phyloP scores from a whole-genome alignment of 2,329 filamentous ascomycete species.

The Alternaria sp. region DNA sequence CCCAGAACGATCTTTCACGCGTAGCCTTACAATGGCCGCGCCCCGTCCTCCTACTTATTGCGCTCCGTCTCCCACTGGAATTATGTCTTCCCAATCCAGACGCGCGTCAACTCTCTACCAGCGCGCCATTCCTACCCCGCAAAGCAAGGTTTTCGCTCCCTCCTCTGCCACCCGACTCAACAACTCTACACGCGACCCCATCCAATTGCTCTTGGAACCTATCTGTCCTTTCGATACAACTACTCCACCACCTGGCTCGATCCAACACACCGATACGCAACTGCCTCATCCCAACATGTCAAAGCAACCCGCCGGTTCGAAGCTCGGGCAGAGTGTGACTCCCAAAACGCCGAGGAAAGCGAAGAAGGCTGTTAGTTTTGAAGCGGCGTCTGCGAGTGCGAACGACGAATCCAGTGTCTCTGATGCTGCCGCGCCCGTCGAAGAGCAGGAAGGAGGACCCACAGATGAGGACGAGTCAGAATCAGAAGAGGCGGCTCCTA shows the following conservation, averaged over 20 bases:
- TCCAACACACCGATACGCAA: not conserved
- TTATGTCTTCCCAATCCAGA: not conserved
- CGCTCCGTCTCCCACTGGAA: not conserved
- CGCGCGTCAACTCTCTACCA: not conserved
- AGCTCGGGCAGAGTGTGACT: not conserved
- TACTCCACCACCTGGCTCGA: not conserved
- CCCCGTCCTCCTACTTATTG: constrained; percentile 7
- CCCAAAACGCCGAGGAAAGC: constrained; percentile 12
- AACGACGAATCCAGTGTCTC: not conserved
- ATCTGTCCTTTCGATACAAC: not conserved
- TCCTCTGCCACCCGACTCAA: not conserved
- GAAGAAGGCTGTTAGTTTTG: not conserved
- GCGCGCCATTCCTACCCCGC: not conserved
- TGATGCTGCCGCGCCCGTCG: not conserved
- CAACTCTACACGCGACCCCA: not conserved
- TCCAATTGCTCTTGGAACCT: not conserved
- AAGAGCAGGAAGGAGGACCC: not conserved
- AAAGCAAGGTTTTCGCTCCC: not conserved
- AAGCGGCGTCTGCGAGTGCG: not conserved
- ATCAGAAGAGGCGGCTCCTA: not conserved
- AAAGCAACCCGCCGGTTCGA: constrained; percentile 8
- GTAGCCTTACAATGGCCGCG: not conserved
- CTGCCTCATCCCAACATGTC: constrained; percentile 1
- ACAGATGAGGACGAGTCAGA: not conserved
- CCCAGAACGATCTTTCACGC: constrained; percentile 1